Evolutionary conservation across 192 early-diverging fungal species (phyloP).

Genomic region (Mortierella hygrophila): DNA sequence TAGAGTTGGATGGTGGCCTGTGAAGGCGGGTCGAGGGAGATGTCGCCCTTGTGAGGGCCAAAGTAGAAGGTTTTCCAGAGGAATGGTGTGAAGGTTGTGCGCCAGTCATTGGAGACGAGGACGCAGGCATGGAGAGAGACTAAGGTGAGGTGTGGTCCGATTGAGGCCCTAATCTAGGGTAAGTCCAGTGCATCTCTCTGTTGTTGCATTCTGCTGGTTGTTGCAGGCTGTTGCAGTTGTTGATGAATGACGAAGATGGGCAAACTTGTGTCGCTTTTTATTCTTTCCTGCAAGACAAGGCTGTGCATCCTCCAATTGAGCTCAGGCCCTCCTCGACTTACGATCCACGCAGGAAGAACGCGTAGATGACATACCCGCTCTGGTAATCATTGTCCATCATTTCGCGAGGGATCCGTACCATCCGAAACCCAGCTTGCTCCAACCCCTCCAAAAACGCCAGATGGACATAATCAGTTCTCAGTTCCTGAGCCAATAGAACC

Average conservation of each 20-base stretch:
- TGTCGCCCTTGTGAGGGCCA: background rate
- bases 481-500: constrained; percentile 49
- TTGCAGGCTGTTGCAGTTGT: background rate
- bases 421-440: constrained; percentile 40
- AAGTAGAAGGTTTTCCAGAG: background rate
- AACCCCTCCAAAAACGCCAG: constrained; percentile 51
- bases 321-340: background rate
- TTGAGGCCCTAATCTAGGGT: background rate
- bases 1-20: background rate
- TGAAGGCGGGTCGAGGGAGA: background rate
- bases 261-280: background rate
- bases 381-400: constrained; percentile 52
- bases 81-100: background rate
- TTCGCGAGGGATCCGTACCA: constrained; percentile 44
- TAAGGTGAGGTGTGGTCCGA: background rate
- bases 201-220: background rate
- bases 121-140: background rate
- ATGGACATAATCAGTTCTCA: constrained; percentile 59
- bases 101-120: background rate
- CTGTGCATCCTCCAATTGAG: background rate
- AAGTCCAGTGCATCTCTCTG: background rate
- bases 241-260: background rate
- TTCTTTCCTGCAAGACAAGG: background rate
- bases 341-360: constrained; percentile 18
- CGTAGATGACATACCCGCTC: constrained; percentile 56